A percentile compares a stretch with the other conserved stretches of the same genome.
phyloP scores from a whole-genome alignment of 1,284 basidiomycete genomes.

The Boletus putidus region DNA sequence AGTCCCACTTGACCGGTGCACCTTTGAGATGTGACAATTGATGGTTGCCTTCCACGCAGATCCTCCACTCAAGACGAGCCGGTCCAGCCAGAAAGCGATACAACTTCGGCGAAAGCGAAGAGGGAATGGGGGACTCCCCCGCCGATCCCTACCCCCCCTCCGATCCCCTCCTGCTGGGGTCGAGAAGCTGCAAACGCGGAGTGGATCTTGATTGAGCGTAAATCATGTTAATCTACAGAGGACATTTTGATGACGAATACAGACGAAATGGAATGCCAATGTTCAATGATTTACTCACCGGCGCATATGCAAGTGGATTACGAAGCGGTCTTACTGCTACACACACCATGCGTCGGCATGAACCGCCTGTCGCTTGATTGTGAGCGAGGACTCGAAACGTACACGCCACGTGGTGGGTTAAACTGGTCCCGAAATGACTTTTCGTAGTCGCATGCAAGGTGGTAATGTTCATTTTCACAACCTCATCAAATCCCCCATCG shows the following conservation, averaged over 20 bases:
- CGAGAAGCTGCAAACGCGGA: not conserved
- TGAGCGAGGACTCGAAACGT: not conserved
- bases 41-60: not conserved
- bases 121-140: not conserved
- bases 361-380: not conserved
- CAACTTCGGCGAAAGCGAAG: not conserved
- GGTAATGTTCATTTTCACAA: not conserved
- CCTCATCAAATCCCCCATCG: not conserved
- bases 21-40: not conserved
- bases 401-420: not conserved
- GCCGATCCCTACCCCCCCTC: not conserved
- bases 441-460: no score
- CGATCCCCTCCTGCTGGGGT: not conserved
- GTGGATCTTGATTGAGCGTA: not conserved
- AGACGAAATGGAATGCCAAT: not conserved
- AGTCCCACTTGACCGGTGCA: not conserved
- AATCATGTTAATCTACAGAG: not conserved
- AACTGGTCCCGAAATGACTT: not conserved
- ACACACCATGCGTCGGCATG: not conserved
- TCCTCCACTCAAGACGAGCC: no score
- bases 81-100: no score
- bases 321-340: not conserved
- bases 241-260: not conserved
- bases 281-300: not conserved
- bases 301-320: not conserved